phyloP scores from a whole-genome alignment of 768 basidiomycete species.

The Termitomyces sp. region DNA sequence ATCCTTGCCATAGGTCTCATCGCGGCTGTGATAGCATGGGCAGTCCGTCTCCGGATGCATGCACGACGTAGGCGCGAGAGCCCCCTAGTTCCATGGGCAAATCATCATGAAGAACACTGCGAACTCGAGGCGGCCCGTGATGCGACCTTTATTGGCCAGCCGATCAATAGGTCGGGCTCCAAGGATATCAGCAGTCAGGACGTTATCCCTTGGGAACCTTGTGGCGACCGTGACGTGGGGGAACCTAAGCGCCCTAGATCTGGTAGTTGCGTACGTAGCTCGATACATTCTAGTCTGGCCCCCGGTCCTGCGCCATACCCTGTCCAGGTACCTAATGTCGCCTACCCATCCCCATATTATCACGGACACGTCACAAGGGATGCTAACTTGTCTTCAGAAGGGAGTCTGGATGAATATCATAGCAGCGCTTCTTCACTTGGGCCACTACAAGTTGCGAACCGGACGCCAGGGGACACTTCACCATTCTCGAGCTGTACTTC shows the following conservation, averaged over 20 bases:
- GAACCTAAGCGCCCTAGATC: constrained; percentile 35
- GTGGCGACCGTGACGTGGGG: constrained; percentile 39
- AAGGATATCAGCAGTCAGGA: constrained; percentile 22
- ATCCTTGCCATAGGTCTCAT: constrained; percentile 43
- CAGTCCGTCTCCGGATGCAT: constrained; percentile 37
- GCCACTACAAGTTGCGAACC: constrained; percentile 45
- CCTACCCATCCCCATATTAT: constrained; percentile 19
- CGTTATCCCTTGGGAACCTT: constrained; percentile 30
- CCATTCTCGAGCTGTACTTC: constrained; percentile 27
- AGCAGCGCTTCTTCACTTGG: constrained; percentile 36
- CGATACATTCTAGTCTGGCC: constrained; percentile 16
- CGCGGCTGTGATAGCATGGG: constrained; percentile 46
- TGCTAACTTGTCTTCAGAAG: constrained; percentile 19
- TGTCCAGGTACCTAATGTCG: constrained; percentile 13
- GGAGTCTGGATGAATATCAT: constrained; percentile 19
- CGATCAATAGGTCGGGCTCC: constrained; percentile 4
- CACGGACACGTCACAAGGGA: constrained; percentile 16
- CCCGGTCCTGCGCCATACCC: constrained; percentile 17
- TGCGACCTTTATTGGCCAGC: constrained; percentile 17
- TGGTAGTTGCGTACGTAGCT: constrained; percentile 22
- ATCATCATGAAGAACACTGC: constrained; percentile 18
- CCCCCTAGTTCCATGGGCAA: constrained; percentile 34
- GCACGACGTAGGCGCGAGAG: constrained; percentile 31
- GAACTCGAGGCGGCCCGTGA: constrained; percentile 19
- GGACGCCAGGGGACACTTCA: constrained; percentile 43